Conservation (phyloP, 2,329 filamentous ascomycete genomes). For the Ambrosiella cleistominuta region DNA sequence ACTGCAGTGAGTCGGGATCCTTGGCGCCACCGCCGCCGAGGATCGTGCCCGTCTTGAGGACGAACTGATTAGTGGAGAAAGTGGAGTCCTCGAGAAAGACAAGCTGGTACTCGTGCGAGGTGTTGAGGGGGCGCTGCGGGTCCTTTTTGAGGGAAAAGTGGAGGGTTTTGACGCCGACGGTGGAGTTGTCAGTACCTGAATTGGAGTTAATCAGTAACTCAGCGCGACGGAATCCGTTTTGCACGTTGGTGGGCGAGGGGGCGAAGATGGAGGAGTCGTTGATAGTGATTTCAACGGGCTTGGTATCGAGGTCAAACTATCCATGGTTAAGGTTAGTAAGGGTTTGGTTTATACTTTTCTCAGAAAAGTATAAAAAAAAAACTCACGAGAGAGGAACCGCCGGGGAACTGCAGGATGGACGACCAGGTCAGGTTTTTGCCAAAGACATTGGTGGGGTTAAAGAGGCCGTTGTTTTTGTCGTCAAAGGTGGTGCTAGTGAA, state of each 20-base stretch:
- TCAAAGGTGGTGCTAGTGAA: slow-evolving; percentile 26
- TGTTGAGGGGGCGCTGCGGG: slow-evolving; percentile 31
- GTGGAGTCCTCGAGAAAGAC: slow-evolving; percentile 30
- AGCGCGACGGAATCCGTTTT: slow-evolving; percentile 42
- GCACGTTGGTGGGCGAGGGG: slow-evolving; percentile 28
- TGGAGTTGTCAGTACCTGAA: slow-evolving; percentile 32
- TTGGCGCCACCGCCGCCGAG: slow-evolving; percentile 21
- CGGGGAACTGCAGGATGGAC: slow-evolving; percentile 30
- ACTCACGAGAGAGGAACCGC: slow-evolving; percentile 23
- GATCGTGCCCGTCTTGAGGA: slow-evolving; percentile 37
- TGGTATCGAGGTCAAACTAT: slow-evolving; percentile 27
- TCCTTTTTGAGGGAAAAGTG: slow-evolving; percentile 44
- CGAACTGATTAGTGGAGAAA: slow-evolving; percentile 33
- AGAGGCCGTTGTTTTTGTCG: slow-evolving; percentile 24
- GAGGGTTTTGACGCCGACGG: slow-evolving; percentile 38
- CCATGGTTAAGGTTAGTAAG: neutral
- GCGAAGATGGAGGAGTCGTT: slow-evolving; percentile 42
- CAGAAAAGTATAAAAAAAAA: neutral
- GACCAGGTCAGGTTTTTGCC: slow-evolving; percentile 34
- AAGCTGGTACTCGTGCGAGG: slow-evolving; percentile 43
- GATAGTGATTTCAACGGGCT: slow-evolving; percentile 37
- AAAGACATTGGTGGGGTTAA: slow-evolving; percentile 34
- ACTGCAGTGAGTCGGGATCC: slow-evolving; percentile 26
- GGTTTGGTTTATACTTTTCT: neutral
- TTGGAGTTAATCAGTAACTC: slow-evolving; percentile 36